Conservation (phyloP, 768 basidiomycete species). For the Trametes maxima region DNA sequence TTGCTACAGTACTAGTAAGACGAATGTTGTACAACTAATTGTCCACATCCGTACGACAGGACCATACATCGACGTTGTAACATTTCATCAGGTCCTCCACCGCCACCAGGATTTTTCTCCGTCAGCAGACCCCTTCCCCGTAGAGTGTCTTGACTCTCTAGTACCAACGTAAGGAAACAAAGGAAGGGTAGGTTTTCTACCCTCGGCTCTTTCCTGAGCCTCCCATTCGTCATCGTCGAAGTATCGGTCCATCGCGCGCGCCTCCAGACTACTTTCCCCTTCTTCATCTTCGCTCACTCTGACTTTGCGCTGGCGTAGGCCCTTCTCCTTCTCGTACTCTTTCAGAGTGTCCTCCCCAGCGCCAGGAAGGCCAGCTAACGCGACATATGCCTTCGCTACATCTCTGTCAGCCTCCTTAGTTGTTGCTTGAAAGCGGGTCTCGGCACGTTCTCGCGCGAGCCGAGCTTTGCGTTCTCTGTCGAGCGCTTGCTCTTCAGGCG, state of each 20-base stretch:
- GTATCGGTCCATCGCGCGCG: constrained; percentile 58
- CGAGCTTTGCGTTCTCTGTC: constrained; percentile 44
- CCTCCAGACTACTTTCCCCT: constrained; percentile 38
- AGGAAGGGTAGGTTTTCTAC: constrained; percentile 29
- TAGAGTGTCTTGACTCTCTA: background rate
- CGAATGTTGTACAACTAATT: background rate
- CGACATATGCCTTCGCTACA: constrained; percentile 70
- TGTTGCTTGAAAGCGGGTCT: constrained; percentile 60
- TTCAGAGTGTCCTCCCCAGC: constrained; percentile 13
- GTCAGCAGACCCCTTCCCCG: background rate
- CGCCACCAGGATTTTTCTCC: constrained; percentile 22
- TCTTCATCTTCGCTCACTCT: background rate
- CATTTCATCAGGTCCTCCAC: constrained; percentile 1
- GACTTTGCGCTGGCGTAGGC: constrained; percentile 7
- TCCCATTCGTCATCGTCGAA: constrained; percentile 77
- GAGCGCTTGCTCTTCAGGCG: constrained; percentile 30
- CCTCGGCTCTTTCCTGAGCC: constrained; percentile 37
- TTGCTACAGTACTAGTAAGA: background rate
- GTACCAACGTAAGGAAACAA: constrained; percentile 25
- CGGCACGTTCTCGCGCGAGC: constrained; percentile 52
- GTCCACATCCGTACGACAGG: background rate
- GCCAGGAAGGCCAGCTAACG: constrained; percentile 52
- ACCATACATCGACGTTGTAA: no score
- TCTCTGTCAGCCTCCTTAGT: constrained; percentile 72
- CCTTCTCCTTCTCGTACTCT: constrained; percentile 14